Evolutionary conservation across 2,329 filamentous ascomycete species (phyloP).

Genomic region (Hypocrella siamensis): DNA sequence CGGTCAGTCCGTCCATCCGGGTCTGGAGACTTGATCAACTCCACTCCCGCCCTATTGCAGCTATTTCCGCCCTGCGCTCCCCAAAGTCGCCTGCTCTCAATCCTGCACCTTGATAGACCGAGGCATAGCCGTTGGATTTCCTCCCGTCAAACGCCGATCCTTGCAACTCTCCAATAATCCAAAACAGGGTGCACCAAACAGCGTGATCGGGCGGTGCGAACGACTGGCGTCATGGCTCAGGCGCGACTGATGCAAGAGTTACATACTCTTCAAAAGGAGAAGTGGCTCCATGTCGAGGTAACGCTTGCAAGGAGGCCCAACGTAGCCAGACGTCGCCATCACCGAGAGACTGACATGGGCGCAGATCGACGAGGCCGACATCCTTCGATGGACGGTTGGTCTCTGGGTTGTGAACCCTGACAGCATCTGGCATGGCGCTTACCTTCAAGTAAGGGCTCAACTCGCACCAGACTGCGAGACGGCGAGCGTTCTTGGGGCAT

Average conservation of each 20-base stretch:
- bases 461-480: no score
- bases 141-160: no score
- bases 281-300: conserved; percentile 86
- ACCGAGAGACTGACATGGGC: not conserved
- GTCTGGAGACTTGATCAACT: no score
- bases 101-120: no score
- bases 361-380: conserved; percentile 63
- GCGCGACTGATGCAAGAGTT: conserved; percentile 83
- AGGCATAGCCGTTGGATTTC: no score
- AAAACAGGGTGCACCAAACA: no score
- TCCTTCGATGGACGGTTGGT: conserved; percentile 76
- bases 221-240: conserved; percentile 28
- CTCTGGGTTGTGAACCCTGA: conserved; percentile 89
- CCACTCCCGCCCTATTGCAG: not conserved
- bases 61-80: not conserved
- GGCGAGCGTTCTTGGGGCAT: no score
- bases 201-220: not conserved
- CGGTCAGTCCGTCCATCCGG: not conserved
- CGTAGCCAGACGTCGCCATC: not conserved
- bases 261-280: conserved; percentile 68
- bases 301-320: conserved; percentile 12
- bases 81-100: not conserved
- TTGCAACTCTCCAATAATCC: no score
- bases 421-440: conserved; percentile 82
- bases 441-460: conserved; percentile 47